These are phyloP conservation scores for Dactylellina haptotyla DNA, from an alignment of 2,329 filamentous ascomycete genomes.

Conservation along the genomic window DNA sequence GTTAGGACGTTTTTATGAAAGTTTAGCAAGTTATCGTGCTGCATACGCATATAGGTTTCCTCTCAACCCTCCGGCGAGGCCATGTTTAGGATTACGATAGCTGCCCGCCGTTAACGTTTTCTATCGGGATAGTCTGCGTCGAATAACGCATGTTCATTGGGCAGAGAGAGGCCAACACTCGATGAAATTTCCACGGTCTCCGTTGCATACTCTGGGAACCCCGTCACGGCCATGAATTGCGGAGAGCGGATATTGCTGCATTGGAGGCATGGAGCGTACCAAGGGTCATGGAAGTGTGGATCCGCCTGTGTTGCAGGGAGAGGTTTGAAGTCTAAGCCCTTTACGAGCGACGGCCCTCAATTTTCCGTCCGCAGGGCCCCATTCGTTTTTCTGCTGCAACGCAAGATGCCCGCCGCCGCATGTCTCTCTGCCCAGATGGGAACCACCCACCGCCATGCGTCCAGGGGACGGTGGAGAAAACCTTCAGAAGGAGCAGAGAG, in stretches of 20 bases:
- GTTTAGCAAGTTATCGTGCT: neutral
- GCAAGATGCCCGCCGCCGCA: conserved; percentile 14
- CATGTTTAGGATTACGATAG: no score
- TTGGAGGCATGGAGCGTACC: conserved; percentile 11
- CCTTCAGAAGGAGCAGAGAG: no score
- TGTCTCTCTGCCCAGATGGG: neutral
- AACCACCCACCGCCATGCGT: conserved; percentile 13
- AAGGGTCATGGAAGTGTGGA: conserved; percentile 53
- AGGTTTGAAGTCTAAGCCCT: conserved; percentile 46
- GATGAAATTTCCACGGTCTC: no score
- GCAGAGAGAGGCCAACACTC: no score
- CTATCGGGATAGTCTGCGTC: no score
- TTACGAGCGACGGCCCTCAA: conserved; percentile 53
- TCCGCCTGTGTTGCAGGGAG: conserved; percentile 46
- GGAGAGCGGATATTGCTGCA: conserved; percentile 39
- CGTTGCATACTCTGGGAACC: neutral
- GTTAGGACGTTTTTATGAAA: no score
- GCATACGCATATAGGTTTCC: neutral
- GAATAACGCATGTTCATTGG: no score
- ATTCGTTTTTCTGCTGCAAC: conserved; percentile 16
- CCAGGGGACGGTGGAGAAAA: conserved; percentile 19
- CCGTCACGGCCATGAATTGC: conserved; percentile 19
- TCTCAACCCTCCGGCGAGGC: no score
- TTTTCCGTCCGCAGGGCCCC: conserved; percentile 54
- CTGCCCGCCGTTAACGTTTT: no score